These are phyloP conservation scores for Millerozyma acaciae DNA, from an alignment of 805 yeast species.

Conservation along the genomic window DNA sequence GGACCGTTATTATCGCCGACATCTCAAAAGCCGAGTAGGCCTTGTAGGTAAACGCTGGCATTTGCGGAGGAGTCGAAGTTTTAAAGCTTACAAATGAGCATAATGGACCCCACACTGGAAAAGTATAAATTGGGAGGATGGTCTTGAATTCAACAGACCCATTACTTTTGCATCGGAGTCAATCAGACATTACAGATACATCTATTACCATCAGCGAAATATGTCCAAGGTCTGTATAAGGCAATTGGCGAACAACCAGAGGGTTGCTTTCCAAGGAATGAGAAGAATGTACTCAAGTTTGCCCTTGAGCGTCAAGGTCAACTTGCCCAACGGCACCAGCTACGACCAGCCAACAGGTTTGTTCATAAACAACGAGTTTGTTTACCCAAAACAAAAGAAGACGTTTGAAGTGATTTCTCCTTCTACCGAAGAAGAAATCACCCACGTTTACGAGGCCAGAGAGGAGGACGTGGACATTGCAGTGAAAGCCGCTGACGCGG, in stretches of 20 bases:
- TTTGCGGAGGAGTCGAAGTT: too few relatives aligned
- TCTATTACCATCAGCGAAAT: too few relatives aligned
- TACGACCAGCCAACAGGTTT: slow-evolving; percentile 84
- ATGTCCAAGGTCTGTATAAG: not conserved
- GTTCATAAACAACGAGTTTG: slow-evolving; percentile 83
- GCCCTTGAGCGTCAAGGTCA: slow-evolving; percentile 43
- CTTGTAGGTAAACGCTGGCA: too few relatives aligned
- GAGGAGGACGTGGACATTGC: slow-evolving; percentile 81
- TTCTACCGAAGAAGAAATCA: slow-evolving; percentile 65
- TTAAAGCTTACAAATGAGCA: too few relatives aligned
- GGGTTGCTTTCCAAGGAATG: not conserved
- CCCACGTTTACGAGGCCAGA: slow-evolving; percentile 69
- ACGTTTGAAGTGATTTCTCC: slow-evolving; percentile 64
- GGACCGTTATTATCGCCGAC: too few relatives aligned
- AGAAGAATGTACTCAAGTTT: slow-evolving; percentile 25
- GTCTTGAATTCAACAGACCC: too few relatives aligned
- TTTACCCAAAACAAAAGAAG: slow-evolving; percentile 51
- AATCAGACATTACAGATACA: too few relatives aligned
- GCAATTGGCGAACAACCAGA: not conserved
- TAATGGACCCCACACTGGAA: too few relatives aligned
- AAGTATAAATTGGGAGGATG: too few relatives aligned
- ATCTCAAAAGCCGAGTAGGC: too few relatives aligned
- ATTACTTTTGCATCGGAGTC: too few relatives aligned
- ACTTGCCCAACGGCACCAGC: slow-evolving; percentile 66
- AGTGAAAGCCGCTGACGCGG: slow-evolving; percentile 77